Percentiles rank a stretch among this genome's conserved stretches.
Evolutionary conservation across 148 eudicot species (phyloP).

Genomic region (Rhododendron molle): DNA sequence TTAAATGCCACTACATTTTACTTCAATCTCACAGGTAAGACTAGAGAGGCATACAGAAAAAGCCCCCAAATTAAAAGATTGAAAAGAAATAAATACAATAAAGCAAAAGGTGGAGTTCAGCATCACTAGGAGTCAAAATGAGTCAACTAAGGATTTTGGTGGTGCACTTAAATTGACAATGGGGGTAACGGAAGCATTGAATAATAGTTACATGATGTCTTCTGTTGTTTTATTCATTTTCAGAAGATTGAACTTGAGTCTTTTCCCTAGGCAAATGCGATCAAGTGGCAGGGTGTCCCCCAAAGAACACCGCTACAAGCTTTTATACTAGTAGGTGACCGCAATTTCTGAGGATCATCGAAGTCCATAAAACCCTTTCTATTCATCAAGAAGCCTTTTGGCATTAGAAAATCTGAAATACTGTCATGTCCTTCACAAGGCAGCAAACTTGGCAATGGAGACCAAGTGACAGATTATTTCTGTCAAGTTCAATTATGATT

Average conservation of each 20-base stretch:
- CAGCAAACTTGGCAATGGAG: neutral
- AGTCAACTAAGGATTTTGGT: neutral
- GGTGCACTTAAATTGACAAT: neutral
- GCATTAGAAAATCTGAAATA: neutral
- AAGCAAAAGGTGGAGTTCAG: neutral
- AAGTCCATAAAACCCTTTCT: neutral
- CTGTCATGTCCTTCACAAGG: neutral
- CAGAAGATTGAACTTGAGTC: neutral
- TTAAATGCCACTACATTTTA: neutral
- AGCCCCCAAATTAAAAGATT: neutral
- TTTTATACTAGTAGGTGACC: neutral
- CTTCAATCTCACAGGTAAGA: neutral
- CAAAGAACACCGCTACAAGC: neutral
- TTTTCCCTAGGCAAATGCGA: neutral
- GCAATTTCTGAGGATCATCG: neutral
- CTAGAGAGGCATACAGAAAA: neutral
- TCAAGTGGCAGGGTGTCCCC: neutral
- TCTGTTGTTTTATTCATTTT: neutral
- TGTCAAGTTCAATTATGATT: neutral
- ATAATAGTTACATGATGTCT: neutral
- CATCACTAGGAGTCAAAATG: neutral
- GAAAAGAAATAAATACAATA: neutral
- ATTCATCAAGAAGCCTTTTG: neutral
- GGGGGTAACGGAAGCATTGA: neutral
- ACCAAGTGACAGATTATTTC: neutral